These are phyloP conservation scores for Climacium dendroides DNA, from an alignment of 225 moss, liverwort and hornwort species.

Conservation along the genomic window DNA sequence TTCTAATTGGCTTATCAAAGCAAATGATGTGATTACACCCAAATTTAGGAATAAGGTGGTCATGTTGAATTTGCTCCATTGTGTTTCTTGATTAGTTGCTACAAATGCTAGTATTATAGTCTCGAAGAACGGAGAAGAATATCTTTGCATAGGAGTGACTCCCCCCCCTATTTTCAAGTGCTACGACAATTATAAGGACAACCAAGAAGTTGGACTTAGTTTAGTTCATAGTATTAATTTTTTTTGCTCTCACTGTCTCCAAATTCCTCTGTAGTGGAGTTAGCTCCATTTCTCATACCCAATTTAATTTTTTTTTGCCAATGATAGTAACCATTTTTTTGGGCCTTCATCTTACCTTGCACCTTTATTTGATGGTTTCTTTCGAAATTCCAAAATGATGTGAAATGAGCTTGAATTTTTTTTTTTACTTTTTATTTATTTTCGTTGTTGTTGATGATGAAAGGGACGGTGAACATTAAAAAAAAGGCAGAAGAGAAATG, in stretches of 20 bases:
- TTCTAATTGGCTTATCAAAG: fast-evolving
- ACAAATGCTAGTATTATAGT: fast-evolving
- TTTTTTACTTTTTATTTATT: too few species aligned
- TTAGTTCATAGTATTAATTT: background rate
- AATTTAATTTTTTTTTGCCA: too few species aligned
- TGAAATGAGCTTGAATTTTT: too few species aligned
- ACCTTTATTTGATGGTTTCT: background rate
- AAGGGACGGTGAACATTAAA: too few species aligned
- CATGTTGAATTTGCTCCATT: fast-evolving
- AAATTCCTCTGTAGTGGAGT: fast-evolving
- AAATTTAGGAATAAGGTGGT: fast-evolving
- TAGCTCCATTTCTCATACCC: background rate
- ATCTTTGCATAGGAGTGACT: too few species aligned
- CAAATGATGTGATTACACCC: too few species aligned
- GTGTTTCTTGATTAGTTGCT: fast-evolving
- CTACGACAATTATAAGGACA: fast-evolving
- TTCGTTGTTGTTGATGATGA: too few species aligned
- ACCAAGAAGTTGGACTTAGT: background rate
- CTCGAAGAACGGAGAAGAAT: background rate
- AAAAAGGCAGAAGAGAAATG: too few species aligned
- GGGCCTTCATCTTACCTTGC: too few species aligned
- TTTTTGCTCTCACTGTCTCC: fast-evolving
- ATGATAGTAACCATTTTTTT: too few species aligned
- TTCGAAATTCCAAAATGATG: too few species aligned
- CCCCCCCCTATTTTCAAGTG: fast-evolving